Percentiles rank a stretch among this genome's conserved stretches.
Conservation (phyloP, 352 stramenopile genomes). For the Phytophthora multivora region DNA sequence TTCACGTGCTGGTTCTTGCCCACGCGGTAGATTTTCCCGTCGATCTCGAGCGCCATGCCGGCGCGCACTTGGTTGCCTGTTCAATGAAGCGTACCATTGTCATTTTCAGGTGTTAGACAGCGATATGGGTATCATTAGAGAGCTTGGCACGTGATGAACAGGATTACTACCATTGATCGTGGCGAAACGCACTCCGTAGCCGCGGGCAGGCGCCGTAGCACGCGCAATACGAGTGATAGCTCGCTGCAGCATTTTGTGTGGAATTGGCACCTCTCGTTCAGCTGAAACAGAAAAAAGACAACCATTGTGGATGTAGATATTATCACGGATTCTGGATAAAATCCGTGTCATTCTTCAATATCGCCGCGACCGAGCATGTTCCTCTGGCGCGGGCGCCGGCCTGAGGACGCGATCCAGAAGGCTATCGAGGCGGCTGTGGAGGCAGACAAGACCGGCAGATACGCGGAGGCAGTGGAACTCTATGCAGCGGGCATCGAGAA, state of each 20-base stretch:
- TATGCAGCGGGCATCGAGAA: conserved; percentile 79
- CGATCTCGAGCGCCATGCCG: conserved; percentile 84
- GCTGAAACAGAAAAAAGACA: conserved; percentile 12
- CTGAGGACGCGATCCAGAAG: conserved; percentile 52
- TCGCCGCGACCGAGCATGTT: conserved; percentile 39
- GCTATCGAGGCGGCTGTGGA: conserved; percentile 57
- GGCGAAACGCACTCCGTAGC: conserved; percentile 54
- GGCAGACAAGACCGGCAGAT: conserved; percentile 53
- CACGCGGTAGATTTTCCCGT: conserved; percentile 85
- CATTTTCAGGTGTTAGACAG: conserved; percentile 1
- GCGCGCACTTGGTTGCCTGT: conserved; percentile 83
- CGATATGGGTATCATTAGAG: background rate
- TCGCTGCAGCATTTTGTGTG: conserved; percentile 45
- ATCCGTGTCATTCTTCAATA: conserved; percentile 16
- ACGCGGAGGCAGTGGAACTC: conserved; percentile 62
- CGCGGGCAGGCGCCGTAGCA: conserved; percentile 16
- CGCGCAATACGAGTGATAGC: conserved; percentile 43
- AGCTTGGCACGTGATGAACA: background rate
- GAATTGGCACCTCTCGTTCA: conserved; percentile 23
- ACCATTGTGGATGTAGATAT: background rate
- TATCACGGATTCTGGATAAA: background rate
- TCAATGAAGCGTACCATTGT: conserved; percentile 5
- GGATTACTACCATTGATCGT: conserved; percentile 64
- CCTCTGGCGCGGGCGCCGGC: conserved; percentile 38
- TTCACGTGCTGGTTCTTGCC: conserved; percentile 88